These are phyloP conservation scores for Ganoderma boninense DNA, from an alignment of 1,284 basidiomycete species.

Conservation along the genomic window DNA sequence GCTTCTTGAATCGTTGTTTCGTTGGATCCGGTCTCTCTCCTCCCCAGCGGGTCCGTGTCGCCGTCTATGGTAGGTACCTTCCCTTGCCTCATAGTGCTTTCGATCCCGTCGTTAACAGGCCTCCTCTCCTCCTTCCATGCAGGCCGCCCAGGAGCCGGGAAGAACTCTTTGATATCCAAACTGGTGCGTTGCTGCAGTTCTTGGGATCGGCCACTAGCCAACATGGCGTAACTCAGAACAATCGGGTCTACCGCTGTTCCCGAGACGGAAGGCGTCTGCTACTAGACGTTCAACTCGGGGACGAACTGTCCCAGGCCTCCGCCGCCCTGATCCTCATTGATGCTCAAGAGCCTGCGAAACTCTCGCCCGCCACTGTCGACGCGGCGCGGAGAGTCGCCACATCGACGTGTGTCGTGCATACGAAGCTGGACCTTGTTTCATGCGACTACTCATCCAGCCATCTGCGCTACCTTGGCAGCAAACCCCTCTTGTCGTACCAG, in stretches of 20 bases:
- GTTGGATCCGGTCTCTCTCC: background rate
- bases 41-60: background rate
- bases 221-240: background rate
- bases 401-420: slow-evolving; percentile 8
- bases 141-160: slow-evolving; percentile 8
- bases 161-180: slow-evolving; percentile 6
- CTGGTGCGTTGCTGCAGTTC: slow-evolving; percentile 1
- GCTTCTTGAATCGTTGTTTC: background rate
- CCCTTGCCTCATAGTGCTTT: background rate
- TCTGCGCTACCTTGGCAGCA: background rate
- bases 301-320: background rate
- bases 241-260: background rate
- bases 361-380: background rate
- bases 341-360: background rate
- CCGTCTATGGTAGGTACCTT: background rate
- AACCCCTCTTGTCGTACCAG: background rate
- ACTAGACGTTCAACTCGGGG: background rate
- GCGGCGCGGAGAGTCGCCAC: background rate
- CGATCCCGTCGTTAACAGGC: background rate
- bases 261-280: background rate
- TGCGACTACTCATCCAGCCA: slow-evolving; percentile 2
- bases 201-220: no score
- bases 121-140: background rate
- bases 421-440: slow-evolving; percentile 16
- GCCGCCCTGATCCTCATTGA: slow-evolving; percentile 12